Percentiles rank a stretch among this genome's conserved stretches.
Conservation (phyloP, 1,139 yeast genomes). For the Geotrichum restrictum region DNA sequence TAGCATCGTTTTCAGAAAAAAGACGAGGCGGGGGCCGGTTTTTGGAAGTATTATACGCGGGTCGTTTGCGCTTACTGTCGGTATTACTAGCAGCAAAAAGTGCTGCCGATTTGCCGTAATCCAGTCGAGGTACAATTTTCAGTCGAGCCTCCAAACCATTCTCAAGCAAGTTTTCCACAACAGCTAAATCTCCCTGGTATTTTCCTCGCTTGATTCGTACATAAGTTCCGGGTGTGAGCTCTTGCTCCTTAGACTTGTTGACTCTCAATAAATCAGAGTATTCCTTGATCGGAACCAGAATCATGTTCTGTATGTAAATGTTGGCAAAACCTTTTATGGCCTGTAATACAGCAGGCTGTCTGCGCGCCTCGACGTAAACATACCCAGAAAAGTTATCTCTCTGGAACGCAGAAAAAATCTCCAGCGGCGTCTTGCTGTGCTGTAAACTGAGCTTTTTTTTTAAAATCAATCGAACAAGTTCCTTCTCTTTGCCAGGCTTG, state of each 20-base stretch:
- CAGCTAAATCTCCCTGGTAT: constrained; percentile 88
- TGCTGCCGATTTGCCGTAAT: constrained; percentile 64
- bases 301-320: constrained; percentile 63
- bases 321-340: constrained; percentile 89
- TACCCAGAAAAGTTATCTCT: constrained; percentile 90
- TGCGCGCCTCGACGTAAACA: constrained; percentile 88
- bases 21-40: constrained; percentile 79
- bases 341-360: constrained; percentile 84
- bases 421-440: constrained; percentile 57
- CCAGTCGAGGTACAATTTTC: constrained; percentile 87
- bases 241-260: constrained; percentile 81
- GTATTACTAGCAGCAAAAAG: constrained; percentile 30
- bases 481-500: constrained; percentile 90
- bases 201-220: constrained; percentile 88
- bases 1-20: constrained; percentile 60
- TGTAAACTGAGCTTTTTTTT: constrained; percentile 73
- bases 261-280: constrained; percentile 91
- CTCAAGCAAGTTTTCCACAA: constrained; percentile 88
- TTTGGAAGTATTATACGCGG: constrained; percentile 48
- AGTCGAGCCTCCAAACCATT: constrained; percentile 91
- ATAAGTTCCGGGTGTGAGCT: constrained; percentile 85
- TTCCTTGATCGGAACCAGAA: constrained; percentile 91
- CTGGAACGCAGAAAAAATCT: constrained; percentile 87
- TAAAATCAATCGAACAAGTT: constrained; percentile 74
- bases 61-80: constrained; percentile 48